Evolutionary conservation across 169 alveolate genomes (phyloP), one percentile per base, ranked within the genome.

Genomic region (Plasmodium knowlesi): DNA sequence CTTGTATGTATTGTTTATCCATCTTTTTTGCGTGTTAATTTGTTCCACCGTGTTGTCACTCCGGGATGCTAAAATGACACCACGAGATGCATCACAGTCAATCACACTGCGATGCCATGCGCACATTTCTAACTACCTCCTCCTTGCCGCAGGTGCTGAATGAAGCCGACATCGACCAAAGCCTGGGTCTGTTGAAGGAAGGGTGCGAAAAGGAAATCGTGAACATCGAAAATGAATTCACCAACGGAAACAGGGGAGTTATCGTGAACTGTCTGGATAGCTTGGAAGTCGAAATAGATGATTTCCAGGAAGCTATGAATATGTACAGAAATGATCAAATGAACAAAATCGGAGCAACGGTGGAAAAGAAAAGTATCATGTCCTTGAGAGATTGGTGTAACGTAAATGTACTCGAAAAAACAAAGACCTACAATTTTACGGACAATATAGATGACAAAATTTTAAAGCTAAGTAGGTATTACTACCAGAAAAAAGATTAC

Each of bases 401-500:
- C 50, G 1, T 54, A 37, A 39, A 67, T 54, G 25, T 70, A 0
- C n/a, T 84, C 22, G 91, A 79, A n/a, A 89, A 89, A 50, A 92
- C 92, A 50, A 96, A 79, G 28, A 61, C 78, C 22, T 82, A 85
- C 32, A 93, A 72, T 39, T 74, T 96, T 86, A 92, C 93, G 72
- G 90, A 79, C 16, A 95, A 93, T 6, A 95, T 94, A 3, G 98
- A 96, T 53, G 90, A 82, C 39, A 53, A 94, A 79, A 90, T 96
- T 30, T 85, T 96, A 72, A 94, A 72, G 92, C 82, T 96, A 54
- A 96, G 97, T 78, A 95, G 96, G 74, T 93, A 95, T 41, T 96
- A 96, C 73, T 95, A 92, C 54, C 95, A 95, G 57, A 94, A 95
- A 54, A 96, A 93, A n/a, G 98, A 96, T 61, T 96, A 95, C 84